Evolutionary conservation across 805 yeast genomes (phyloP), one percentile per base, ranked within the genome.

Genomic region (Kluyveromyces nonfermentans): DNA sequence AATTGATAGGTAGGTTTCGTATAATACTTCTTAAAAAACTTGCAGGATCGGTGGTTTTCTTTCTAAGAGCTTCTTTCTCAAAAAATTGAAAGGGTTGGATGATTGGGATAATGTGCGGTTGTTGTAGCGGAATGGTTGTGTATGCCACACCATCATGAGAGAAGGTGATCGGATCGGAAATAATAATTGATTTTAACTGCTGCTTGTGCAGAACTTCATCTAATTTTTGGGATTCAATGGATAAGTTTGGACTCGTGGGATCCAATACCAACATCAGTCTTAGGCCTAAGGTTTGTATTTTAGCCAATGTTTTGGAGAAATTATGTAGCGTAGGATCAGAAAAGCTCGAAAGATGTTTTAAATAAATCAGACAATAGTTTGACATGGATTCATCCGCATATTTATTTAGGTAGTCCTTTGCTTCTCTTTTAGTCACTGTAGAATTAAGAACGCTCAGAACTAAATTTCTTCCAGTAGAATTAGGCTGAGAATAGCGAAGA

Each of bases 341-440:
- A 5, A 42, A 41, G 4, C 43, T 33, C n/a, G 46, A 46, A 17
- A 55, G 14, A 40, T 59, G 50, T 15, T 64, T 58, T 12, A 62
- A 44, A 25, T 59, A 37, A n/a, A 63, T 38, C 28, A 63, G 22
- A 31, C 64, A 60, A 41, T 56, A 50, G 45, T 61, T 57, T 14
- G 38, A 44, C 2, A 43, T 41, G 2, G 50, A 45, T 15, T 51
- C 56, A 38, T 53, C 42, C 1, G 72, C 64, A 57, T 89, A 90
- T 56, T 82, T 85, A 31, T 76, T 69, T 38, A 90, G 65, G 57
- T 89, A 90, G 50, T 82, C 83, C 49, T 77, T 74, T 5, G 96
- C 95, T 57, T 90, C 97, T 47, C 98, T 71, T 60, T 87, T 89
- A 1, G 97, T 90, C 5, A 97, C 94, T 4, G 97, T 85, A 1